Conservation (phyloP, 2,329 filamentous ascomycete genomes). For the Alternaria burnsii region DNA sequence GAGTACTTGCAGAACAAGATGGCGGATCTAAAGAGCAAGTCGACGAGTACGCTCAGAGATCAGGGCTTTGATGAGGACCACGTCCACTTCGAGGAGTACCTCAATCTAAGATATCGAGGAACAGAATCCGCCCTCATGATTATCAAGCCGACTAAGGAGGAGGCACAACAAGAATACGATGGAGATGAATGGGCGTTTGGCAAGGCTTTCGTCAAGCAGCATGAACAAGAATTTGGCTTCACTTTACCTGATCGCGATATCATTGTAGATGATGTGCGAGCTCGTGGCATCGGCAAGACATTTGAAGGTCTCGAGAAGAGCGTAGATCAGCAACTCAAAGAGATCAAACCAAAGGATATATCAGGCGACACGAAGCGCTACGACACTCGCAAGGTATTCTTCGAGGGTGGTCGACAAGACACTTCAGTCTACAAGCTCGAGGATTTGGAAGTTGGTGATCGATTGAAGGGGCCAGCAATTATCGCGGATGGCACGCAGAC, state of each 20-base stretch:
- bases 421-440: conserved; percentile 86
- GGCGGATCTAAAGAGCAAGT: conserved; percentile 80
- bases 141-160: conserved; percentile 72
- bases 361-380: conserved; percentile 70
- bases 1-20: conserved; percentile 76
- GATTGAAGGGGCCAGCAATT: conserved; percentile 81
- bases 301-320: conserved; percentile 82
- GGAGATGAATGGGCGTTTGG: conserved; percentile 83
- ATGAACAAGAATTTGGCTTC: conserved; percentile 93
- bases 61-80: conserved; percentile 81
- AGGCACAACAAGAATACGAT: conserved; percentile 65
- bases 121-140: conserved; percentile 94
- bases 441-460: conserved; percentile 75
- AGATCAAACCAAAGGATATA: conserved; percentile 67
- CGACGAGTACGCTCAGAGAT: conserved; percentile 69
- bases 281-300: conserved; percentile 88
- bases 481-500: conserved; percentile 90
- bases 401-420: conserved; percentile 78
- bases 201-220: conserved; percentile 83
- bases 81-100: conserved; percentile 87
- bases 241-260: conserved; percentile 85
- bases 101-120: conserved; percentile 91
- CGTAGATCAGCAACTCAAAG: conserved; percentile 82
- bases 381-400: conserved; percentile 77
- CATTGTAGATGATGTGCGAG: conserved; percentile 88